Evolutionary conservation across 768 basidiomycete genomes (phyloP).

Genomic region (Rubroboletus pulcherrimus): DNA sequence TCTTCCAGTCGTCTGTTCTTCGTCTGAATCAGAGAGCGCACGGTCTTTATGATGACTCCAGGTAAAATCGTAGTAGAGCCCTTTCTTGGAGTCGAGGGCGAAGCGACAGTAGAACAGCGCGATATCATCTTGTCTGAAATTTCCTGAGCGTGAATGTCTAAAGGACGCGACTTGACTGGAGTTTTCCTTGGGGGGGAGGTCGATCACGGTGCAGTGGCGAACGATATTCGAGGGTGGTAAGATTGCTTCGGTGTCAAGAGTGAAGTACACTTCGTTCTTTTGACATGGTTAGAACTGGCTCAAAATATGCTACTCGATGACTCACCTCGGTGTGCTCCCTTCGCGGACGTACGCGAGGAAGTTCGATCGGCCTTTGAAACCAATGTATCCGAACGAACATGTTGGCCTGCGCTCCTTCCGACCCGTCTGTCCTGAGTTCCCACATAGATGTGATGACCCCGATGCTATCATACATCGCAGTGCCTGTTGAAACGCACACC

Average conservation of each 20-base stretch:
- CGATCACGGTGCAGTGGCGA: slow-evolving; percentile 47
- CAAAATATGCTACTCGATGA: not conserved
- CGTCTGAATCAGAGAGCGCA: slow-evolving; percentile 31
- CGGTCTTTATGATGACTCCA: slow-evolving; percentile 50
- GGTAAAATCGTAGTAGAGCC: slow-evolving; percentile 58
- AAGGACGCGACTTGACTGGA: slow-evolving; percentile 10
- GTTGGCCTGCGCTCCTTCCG: slow-evolving; percentile 30
- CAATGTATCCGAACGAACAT: slow-evolving; percentile 68
- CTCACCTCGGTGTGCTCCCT: slow-evolving; percentile 59
- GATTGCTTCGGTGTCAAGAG: slow-evolving; percentile 45
- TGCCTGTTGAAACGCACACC: slow-evolving; percentile 50
- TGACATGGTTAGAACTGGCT: not conserved
- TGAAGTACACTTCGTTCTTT: slow-evolving; percentile 78
- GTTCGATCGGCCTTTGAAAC: slow-evolving; percentile 66
- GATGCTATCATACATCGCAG: slow-evolving; percentile 51
- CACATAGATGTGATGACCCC: slow-evolving; percentile 72
- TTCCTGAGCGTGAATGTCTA: slow-evolving; percentile 11
- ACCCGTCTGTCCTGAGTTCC: slow-evolving; percentile 39
- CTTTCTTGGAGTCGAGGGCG: slow-evolving; percentile 55
- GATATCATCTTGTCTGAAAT: slow-evolving; percentile 14
- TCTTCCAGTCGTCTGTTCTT: slow-evolving; percentile 36
- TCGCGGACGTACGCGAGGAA: slow-evolving; percentile 56
- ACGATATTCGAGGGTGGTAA: slow-evolving; percentile 51
- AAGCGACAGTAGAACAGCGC: slow-evolving; percentile 51
- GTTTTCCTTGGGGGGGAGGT: slow-evolving; percentile 17